Conservation (phyloP, 2,329 filamentous ascomycete species). For the Colletotrichum tanaceti region DNA sequence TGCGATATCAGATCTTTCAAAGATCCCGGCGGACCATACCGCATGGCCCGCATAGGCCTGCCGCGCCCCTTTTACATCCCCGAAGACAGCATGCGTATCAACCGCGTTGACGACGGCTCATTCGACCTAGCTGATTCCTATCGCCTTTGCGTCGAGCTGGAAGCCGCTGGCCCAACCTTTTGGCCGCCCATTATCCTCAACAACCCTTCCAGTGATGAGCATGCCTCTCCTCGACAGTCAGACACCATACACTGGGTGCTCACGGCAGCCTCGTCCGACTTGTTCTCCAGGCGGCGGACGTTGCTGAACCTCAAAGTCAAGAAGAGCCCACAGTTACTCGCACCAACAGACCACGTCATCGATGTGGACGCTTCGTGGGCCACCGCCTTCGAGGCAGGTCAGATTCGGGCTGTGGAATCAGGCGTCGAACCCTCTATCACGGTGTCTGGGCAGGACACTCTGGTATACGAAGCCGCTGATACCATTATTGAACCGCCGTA, state of each 20-base stretch:
- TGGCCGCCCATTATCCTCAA: constrained; percentile 61
- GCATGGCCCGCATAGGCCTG: constrained; percentile 61
- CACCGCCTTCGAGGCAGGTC: constrained; percentile 52
- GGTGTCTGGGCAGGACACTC: constrained; percentile 48
- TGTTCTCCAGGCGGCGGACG: constrained; percentile 54
- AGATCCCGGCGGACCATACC: constrained; percentile 58
- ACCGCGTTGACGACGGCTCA: constrained; percentile 58
- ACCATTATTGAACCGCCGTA: constrained; percentile 44
- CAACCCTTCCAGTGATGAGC: constrained; percentile 22
- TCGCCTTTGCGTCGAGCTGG: constrained; percentile 63
- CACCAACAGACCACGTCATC: constrained; percentile 59
- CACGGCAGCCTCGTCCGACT: constrained; percentile 54
- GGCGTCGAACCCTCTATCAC: constrained; percentile 59
- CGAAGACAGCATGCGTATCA: constrained; percentile 62
- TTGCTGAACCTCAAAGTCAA: constrained; percentile 50
- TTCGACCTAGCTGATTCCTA: constrained; percentile 64
- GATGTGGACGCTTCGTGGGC: constrained; percentile 62
- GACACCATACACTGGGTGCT: constrained; percentile 52
- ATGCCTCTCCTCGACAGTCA: constrained; percentile 30
- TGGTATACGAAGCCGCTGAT: background rate
- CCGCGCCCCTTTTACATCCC: constrained; percentile 64
- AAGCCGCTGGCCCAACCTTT: constrained; percentile 59
- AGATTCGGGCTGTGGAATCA: constrained; percentile 50
- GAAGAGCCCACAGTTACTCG: constrained; percentile 47
- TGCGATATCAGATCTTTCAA: constrained; percentile 64